Evolutionary conservation across 148 eudicot species (phyloP).

Genomic region (Limonium bicolor): DNA sequence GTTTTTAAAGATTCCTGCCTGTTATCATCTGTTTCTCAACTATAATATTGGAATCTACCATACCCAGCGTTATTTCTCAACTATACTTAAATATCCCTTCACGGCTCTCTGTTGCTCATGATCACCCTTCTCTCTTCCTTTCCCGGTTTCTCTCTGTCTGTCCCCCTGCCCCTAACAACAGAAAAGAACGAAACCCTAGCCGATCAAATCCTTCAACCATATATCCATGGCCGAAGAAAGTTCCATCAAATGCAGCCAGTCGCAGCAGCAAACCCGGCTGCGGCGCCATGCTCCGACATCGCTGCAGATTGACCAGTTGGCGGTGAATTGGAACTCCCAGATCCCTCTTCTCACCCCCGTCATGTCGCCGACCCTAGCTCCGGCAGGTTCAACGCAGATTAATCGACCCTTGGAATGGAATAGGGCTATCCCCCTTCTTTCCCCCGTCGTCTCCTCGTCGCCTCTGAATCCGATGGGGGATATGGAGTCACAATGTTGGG

Average conservation of each 20-base stretch:
- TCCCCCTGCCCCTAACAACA: too few relatives aligned
- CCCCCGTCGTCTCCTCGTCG: constrained; percentile 5
- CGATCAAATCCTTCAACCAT: neutral
- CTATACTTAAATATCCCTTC: too few relatives aligned
- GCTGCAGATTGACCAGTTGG: constrained; percentile 13
- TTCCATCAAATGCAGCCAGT: constrained; percentile 5
- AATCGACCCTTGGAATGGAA: neutral
- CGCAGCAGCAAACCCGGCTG: constrained; percentile 15
- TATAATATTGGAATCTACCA: too few relatives aligned
- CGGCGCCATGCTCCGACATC: constrained; percentile 34
- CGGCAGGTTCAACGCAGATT: neutral
- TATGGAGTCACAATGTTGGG: too few relatives aligned
- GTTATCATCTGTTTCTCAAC: too few relatives aligned
- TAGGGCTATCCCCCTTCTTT: constrained; percentile 7
- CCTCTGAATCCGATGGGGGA: too few relatives aligned
- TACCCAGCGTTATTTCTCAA: too few relatives aligned
- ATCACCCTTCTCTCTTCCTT: too few relatives aligned
- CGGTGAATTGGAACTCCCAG: constrained; percentile 23
- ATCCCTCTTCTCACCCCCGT: constrained; percentile 20
- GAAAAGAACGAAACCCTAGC: too few relatives aligned
- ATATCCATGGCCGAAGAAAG: constrained; percentile 1
- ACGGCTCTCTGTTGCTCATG: too few relatives aligned
- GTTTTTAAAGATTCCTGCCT: too few relatives aligned
- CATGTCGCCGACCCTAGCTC: constrained; percentile 14
- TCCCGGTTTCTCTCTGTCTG: too few relatives aligned